Evolutionary conservation across 2,329 filamentous ascomycete species (phyloP), one percentile per base, ranked within the genome.

Genomic region (Epichloe sp.): DNA sequence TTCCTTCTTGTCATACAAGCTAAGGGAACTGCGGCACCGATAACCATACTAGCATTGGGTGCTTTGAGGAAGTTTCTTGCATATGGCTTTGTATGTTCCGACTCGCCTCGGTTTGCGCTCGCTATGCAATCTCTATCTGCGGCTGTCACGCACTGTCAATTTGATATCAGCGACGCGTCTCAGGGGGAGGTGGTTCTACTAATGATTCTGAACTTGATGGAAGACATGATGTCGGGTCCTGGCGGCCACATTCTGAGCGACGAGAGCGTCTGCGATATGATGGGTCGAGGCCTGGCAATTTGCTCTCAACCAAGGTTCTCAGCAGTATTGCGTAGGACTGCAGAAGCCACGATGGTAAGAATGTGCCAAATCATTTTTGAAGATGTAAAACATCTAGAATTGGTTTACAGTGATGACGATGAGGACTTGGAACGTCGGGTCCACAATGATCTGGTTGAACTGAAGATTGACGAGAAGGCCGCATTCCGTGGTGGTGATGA

Each of bases 311-410:
- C 87, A 51, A 82, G 91, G 51, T 82, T 97, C 54, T 96, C 90
- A 10, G 90, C 96, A 60, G 82, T 97, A 4, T 72, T 98, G 50
- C 82, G 91, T 56, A 79, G 90, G 56, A 95, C 90, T 19, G 93
- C 93, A 2, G 93, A 98, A 68, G 93, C 95, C 62, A 85, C 89
- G 50, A 96, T 98, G 90, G 88, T 97, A 44, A 88, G 88, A 58
- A 98, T 98, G 93, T 97, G 93, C 64, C 93, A 98, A 69, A 89
- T 95, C 57, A 95, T 98, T 60, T 98, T 98, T 64, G 86, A 90
- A 66, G 83, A 94, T 54, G 71, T 98, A 49, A 95, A 95, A 66
- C 83, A 90, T 56, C 72, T 97, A 7, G 88, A 94, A 60, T 77
- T 86, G 45, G 85, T 90, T 62, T 79, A 82, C 21, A 81, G 81